These are phyloP conservation scores for Sporothrix inflata DNA, from an alignment of 2,329 filamentous ascomycete genomes.

Conservation along the genomic window DNA sequence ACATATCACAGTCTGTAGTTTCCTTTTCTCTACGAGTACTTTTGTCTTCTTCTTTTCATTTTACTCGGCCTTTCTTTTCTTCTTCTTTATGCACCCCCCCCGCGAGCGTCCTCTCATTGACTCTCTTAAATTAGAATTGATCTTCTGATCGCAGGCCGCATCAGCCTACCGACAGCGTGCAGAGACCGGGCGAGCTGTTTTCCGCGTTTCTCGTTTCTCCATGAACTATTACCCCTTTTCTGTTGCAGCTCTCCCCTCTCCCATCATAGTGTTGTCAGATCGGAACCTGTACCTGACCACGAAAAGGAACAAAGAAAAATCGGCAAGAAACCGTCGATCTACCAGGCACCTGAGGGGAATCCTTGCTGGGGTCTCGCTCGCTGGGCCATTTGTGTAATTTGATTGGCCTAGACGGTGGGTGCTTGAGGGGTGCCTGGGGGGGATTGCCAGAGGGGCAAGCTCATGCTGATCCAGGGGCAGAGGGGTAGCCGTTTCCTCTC, in stretches of 20 bases:
- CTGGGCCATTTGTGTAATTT: conserved; percentile 19
- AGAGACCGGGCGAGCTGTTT: background rate
- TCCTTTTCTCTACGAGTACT: background rate
- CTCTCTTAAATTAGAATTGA: background rate
- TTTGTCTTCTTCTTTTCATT: background rate
- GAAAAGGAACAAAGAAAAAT: background rate
- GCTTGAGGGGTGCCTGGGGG: background rate
- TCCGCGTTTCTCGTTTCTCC: background rate
- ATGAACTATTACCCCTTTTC: conserved; percentile 5
- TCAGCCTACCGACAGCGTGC: background rate
- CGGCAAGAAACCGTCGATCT: background rate
- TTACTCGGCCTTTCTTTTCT: background rate
- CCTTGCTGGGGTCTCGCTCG: background rate
- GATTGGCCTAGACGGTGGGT: background rate
- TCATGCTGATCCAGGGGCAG: conserved; percentile 17
- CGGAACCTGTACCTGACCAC: conserved; percentile 1
- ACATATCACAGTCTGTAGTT: background rate
- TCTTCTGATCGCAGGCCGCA: background rate
- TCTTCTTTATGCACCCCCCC: background rate
- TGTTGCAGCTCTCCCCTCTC: background rate
- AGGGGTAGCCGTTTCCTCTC: background rate
- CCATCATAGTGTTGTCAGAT: background rate
- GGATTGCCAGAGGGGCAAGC: background rate
- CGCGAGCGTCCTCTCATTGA: too few species aligned
- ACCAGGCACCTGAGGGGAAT: background rate